Evolutionary conservation across 2,329 filamentous ascomycete genomes (phyloP).

Genomic region (Nemania bipapillata): DNA sequence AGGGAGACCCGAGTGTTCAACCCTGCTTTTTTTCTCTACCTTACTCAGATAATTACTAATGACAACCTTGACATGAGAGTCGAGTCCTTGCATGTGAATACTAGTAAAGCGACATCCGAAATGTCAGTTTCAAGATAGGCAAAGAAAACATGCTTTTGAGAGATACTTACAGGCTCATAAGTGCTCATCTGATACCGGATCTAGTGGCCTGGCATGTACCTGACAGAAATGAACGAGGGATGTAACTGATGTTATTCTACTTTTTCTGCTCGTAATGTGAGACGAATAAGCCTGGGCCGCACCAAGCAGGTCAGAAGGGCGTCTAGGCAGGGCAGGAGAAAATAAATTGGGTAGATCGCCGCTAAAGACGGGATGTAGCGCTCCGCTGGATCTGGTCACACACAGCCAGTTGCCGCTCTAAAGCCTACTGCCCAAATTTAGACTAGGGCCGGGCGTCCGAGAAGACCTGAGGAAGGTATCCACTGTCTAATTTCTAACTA

Average conservation of each 20-base stretch:
- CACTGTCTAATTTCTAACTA: not conserved
- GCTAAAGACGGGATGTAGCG: slow-evolving; percentile 33
- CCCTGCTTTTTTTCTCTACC: not conserved
- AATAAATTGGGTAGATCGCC: slow-evolving; percentile 12
- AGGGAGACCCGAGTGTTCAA: not conserved
- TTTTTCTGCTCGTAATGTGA: no score
- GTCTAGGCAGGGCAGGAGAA: not conserved
- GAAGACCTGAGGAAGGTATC: not conserved
- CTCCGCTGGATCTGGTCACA: slow-evolving; percentile 30
- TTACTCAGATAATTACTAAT: not conserved
- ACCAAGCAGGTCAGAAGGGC: not conserved
- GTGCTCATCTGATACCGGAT: not conserved
- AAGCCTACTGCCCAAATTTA: slow-evolving; percentile 10
- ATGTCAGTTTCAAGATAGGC: not conserved
- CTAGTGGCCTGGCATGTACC: not conserved
- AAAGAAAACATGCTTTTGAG: not conserved
- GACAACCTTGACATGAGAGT: not conserved
- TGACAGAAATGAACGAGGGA: not conserved
- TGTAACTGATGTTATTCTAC: not conserved
- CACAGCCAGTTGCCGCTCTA: slow-evolving; percentile 22
- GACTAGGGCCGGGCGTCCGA: slow-evolving; percentile 1
- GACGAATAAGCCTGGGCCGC: not conserved
- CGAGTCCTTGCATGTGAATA: not conserved
- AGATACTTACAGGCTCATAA: not conserved
- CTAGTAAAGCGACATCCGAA: not conserved